Conservation (phyloP, 176 grass and related monocot species). For the Oryza coarctata region DNA sequence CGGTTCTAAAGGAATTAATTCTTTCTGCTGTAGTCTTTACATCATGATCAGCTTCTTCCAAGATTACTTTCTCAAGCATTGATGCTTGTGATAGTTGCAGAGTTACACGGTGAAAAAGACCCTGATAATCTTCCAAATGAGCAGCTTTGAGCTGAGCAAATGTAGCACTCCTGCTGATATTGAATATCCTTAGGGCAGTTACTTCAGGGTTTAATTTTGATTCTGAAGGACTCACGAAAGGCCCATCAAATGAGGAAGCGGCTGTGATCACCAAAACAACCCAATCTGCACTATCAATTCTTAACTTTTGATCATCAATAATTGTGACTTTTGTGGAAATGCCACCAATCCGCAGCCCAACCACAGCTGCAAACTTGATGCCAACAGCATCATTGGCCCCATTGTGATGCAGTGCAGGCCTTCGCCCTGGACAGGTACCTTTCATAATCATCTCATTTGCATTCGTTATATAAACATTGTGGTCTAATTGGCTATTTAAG, state of each 20-base stretch:
- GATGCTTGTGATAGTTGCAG: slow-evolving; percentile 49
- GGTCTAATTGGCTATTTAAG: slow-evolving; percentile 51
- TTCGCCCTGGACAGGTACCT: slow-evolving; percentile 51
- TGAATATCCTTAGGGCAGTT: slow-evolving; percentile 37
- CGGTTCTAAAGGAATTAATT: slow-evolving; percentile 55
- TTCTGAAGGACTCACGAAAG: slow-evolving; percentile 60
- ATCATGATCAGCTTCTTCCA: slow-evolving; percentile 21
- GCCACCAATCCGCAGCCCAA: slow-evolving; percentile 48
- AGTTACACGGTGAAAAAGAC: slow-evolving; percentile 63
- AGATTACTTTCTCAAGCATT: background rate
- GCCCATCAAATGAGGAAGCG: slow-evolving; percentile 63
- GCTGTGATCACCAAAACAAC: slow-evolving; percentile 57
- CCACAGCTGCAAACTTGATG: slow-evolving; percentile 62
- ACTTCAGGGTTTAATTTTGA: slow-evolving; percentile 61
- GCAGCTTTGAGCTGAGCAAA: slow-evolving; percentile 53
- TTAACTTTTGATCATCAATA: slow-evolving; percentile 51
- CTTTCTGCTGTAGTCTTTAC: slow-evolving; percentile 60
- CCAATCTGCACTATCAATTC: slow-evolving; percentile 65
- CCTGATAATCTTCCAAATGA: slow-evolving; percentile 82
- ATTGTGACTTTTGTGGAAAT: slow-evolving; percentile 12
- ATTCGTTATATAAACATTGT: slow-evolving; percentile 33
- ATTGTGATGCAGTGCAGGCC: slow-evolving; percentile 12
- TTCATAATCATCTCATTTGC: slow-evolving; percentile 61
- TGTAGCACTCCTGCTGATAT: slow-evolving; percentile 45
- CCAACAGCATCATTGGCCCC: slow-evolving; percentile 35